Evolutionary conservation across 805 yeast species (phyloP).

Genomic region (Candida broadrunensis): DNA sequence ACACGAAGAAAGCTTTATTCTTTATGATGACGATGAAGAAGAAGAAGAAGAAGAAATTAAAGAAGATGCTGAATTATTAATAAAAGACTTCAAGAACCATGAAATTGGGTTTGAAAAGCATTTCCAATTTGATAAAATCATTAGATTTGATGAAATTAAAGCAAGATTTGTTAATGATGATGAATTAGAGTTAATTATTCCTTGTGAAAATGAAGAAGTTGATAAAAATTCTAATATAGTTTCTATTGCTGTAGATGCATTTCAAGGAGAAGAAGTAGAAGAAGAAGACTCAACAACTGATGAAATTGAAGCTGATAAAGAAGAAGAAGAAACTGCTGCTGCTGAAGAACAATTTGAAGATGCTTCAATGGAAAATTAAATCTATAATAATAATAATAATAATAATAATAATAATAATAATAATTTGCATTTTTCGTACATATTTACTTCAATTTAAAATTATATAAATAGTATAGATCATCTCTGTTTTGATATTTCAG

Average conservation of each 20-base stretch:
- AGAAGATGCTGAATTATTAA: conserved; percentile 38
- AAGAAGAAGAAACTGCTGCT: conserved; percentile 3
- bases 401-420: no score
- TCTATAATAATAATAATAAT: no score
- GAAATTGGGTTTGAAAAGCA: conserved; percentile 42
- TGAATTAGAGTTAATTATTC: conserved; percentile 42
- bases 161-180: conserved; percentile 36
- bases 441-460: no score
- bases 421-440: no score
- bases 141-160: conserved; percentile 34
- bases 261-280: conserved; percentile 6
- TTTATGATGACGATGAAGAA: conserved; percentile 7
- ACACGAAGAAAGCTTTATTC: not conserved
- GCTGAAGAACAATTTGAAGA: conserved; percentile 11
- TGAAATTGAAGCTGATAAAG: conserved; percentile 9
- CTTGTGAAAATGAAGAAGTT: conserved; percentile 27
- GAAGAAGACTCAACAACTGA: conserved; percentile 13
- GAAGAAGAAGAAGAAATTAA: conserved; percentile 34
- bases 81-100: conserved; percentile 35
- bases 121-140: conserved; percentile 38
- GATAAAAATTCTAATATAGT: conserved; percentile 4
- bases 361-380: conserved; percentile 10
- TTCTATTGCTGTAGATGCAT: conserved; percentile 8
- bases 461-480: no score
- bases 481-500: no score